These are phyloP conservation scores for Biscogniauxia mediterranea DNA, from an alignment of 2,329 filamentous ascomycete species.

Conservation along the genomic window DNA sequence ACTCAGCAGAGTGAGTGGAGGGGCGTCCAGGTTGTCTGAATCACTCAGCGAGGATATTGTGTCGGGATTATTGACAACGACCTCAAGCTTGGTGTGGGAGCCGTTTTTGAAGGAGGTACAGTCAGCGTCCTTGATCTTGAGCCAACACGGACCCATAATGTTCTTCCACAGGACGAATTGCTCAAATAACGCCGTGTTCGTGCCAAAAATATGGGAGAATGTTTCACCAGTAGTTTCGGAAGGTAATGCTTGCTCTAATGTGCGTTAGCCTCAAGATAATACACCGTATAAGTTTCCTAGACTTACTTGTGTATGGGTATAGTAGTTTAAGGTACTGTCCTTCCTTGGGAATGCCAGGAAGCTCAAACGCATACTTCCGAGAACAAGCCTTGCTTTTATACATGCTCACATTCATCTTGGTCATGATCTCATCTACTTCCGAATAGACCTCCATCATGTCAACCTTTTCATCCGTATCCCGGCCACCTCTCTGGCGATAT, in stretches of 20 bases:
- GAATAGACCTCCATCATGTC: conserved; percentile 86
- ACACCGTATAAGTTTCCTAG: not conserved
- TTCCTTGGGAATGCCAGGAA: conserved; percentile 83
- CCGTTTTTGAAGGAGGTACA: conserved; percentile 85
- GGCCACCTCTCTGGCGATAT: conserved; percentile 52
- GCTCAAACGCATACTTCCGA: conserved; percentile 93
- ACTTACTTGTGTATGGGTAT: conserved; percentile 81
- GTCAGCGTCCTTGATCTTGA: conserved; percentile 83
- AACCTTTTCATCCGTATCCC: conserved; percentile 73
- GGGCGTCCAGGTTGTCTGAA: conserved; percentile 76
- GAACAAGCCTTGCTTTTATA: conserved; percentile 91
- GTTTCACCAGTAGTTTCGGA: conserved; percentile 75
- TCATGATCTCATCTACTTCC: conserved; percentile 88
- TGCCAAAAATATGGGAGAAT: conserved; percentile 91
- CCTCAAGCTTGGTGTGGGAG: conserved; percentile 95
- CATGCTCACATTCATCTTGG: conserved; percentile 77
- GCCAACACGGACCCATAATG: conserved; percentile 98
- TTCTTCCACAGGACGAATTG: conserved; percentile 99
- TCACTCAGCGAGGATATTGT: conserved; percentile 72
- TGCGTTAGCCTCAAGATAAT: conserved; percentile 17
- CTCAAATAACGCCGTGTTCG: conserved; percentile 91
- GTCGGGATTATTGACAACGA: conserved; percentile 75
- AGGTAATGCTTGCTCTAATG: conserved; percentile 64
- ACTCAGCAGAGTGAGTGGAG: conserved; percentile 94
- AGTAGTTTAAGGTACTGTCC: conserved; percentile 92